A percentile compares a stretch with the other conserved stretches of the same genome.
phyloP scores from a whole-genome alignment of 805 yeast genomes.

The Maudiozyma pseudohumilis region DNA sequence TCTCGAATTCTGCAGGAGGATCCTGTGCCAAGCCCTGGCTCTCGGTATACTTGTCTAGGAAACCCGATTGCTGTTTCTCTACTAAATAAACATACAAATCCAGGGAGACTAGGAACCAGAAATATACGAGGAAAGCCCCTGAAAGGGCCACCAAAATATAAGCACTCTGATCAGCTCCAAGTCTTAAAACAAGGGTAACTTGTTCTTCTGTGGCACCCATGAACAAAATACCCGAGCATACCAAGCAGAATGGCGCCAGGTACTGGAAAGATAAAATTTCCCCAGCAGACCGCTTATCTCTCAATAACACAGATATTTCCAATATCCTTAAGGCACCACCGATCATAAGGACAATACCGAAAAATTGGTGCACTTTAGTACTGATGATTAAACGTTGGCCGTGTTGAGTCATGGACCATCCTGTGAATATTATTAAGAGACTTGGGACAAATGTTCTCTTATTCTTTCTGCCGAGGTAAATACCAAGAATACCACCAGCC shows the following conservation, averaged over 20 bases:
- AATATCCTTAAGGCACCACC: constrained; percentile 71
- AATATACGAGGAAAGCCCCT: constrained; percentile 60
- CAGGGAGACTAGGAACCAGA: constrained; percentile 55
- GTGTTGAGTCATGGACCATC: constrained; percentile 92
- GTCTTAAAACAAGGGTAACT: constrained; percentile 52
- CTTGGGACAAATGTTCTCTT: constrained; percentile 73
- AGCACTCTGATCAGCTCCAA: constrained; percentile 79
- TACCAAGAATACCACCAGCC: constrained; percentile 84
- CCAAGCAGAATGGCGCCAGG: constrained; percentile 71
- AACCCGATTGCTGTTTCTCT: constrained; percentile 7
- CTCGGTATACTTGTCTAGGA: constrained; percentile 9
- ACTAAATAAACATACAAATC: constrained; percentile 45
- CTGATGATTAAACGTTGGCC: constrained; percentile 65
- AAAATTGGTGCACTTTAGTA: constrained; percentile 79
- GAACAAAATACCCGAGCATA: constrained; percentile 70
- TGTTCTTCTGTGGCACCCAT: constrained; percentile 95
- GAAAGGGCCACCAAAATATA: constrained; percentile 64
- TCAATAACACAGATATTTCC: constrained; percentile 69
- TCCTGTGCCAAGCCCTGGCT: background rate
- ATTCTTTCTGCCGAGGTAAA: constrained; percentile 60
- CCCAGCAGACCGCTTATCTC: constrained; percentile 45
- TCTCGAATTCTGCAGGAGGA: constrained; percentile 5
- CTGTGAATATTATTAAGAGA: constrained; percentile 72
- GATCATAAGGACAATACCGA: constrained; percentile 68
- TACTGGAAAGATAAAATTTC: constrained; percentile 67